Conservation (phyloP, 2,329 filamentous ascomycete species). For the Colletotrichum simmondsii region DNA sequence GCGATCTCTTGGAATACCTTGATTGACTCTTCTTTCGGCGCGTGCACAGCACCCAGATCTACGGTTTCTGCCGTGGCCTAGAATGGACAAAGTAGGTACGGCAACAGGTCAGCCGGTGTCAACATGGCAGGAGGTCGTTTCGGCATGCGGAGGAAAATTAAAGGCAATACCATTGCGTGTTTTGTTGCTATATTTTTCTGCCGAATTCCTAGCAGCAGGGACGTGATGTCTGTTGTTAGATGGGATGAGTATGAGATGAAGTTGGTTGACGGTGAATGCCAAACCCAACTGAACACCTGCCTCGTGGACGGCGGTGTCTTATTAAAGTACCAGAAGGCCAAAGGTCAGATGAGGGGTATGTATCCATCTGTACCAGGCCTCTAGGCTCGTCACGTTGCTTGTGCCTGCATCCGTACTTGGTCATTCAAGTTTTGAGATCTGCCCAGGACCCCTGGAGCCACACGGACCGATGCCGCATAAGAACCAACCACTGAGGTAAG, state of each 20-base stretch:
- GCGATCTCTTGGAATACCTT: conserved; percentile 60
- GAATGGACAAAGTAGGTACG: neutral
- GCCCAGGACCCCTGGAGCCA: neutral
- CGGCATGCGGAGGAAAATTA: neutral
- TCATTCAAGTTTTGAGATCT: neutral
- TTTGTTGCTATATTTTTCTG: neutral
- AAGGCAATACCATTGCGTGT: neutral
- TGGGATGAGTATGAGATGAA: neutral
- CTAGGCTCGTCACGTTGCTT: neutral
- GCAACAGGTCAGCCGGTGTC: neutral
- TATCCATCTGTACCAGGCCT: neutral
- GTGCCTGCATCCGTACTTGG: too few relatives aligned
- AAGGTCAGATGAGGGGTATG: neutral
- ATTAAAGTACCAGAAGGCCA: neutral
- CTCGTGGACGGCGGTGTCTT: neutral
- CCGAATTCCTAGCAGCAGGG: neutral
- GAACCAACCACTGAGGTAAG: neutral
- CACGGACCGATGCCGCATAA: neutral
- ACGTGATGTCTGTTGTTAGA: neutral
- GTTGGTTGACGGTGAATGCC: neutral
- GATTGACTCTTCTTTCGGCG: conserved; percentile 62
- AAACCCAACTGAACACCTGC: neutral
- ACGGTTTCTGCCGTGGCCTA: conserved; percentile 66
- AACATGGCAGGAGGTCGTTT: neutral
- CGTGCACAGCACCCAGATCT: conserved; percentile 58